Percentiles rank a stretch among this genome's conserved stretches.
Evolutionary conservation across 2,329 filamentous ascomycete species (phyloP).

Genomic region (Fusarium oxysporum): DNA sequence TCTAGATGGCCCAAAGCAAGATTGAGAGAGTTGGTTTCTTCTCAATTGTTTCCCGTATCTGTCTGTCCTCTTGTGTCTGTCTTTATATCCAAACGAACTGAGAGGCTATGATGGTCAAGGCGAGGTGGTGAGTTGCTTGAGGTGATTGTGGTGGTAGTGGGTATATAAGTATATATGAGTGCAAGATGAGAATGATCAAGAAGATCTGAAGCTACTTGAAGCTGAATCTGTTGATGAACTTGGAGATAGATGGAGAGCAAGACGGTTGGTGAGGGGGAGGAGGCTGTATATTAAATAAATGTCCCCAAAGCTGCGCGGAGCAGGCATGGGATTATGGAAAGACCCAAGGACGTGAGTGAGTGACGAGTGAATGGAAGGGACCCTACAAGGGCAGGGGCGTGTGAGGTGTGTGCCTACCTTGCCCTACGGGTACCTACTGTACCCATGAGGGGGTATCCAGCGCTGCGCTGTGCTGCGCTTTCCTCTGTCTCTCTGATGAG

Average conservation of each 20-base stretch:
- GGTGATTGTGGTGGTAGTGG: conserved; percentile 11
- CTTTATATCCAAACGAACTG: conserved; percentile 27
- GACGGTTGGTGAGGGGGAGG: conserved; percentile 44
- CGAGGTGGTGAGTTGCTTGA: conserved; percentile 21
- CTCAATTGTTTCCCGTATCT: conserved; percentile 26
- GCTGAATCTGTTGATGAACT: conserved; percentile 32
- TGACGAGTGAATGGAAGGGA: conserved; percentile 14
- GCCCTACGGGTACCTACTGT: background rate
- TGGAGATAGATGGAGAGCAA: conserved; percentile 40
- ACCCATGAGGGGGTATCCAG: conserved; percentile 20
- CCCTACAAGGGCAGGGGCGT: conserved; percentile 9
- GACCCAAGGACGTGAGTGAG: conserved; percentile 34
- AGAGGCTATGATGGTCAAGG: conserved; percentile 19
- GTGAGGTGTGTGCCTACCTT: background rate
- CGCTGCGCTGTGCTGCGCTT: conserved; percentile 4
- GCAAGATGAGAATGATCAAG: conserved; percentile 23
- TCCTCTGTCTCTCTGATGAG: conserved; percentile 15
- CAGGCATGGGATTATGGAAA: conserved; percentile 23
- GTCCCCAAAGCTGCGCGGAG: conserved; percentile 42
- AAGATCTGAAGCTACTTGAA: conserved; percentile 31
- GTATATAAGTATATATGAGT: conserved; percentile 22
- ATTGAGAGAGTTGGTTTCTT: conserved; percentile 13
- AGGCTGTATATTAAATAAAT: conserved; percentile 51
- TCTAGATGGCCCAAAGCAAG: conserved; percentile 26
- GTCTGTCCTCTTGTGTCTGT: conserved; percentile 32